These are phyloP conservation scores for Clonostachys rosea DNA, from an alignment of 2,329 filamentous ascomycete species.

Conservation along the genomic window DNA sequence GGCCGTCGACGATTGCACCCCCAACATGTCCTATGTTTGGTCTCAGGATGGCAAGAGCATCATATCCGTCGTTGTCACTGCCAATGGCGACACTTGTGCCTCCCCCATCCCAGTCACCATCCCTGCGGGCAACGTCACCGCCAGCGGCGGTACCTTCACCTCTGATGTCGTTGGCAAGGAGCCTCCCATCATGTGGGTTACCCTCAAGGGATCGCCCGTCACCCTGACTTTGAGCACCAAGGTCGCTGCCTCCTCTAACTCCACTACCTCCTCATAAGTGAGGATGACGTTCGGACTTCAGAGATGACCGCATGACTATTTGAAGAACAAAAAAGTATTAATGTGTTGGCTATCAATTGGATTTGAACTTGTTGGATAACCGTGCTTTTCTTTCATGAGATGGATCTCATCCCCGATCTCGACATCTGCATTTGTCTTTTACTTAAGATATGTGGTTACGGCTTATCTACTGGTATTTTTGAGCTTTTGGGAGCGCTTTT, in stretches of 20 bases:
- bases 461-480: too few species aligned
- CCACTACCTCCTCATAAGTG: neutral
- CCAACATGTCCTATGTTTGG: conserved; percentile 39
- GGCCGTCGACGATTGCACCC: conserved; percentile 45
- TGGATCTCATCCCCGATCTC: too few species aligned
- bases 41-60: conserved; percentile 35
- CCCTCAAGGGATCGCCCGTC: conserved; percentile 35
- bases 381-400: too few species aligned
- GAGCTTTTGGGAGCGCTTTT: too few species aligned
- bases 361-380: too few species aligned
- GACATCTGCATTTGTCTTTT: too few species aligned
- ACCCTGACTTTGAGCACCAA: conserved; percentile 24
- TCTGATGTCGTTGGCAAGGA: conserved; percentile 50
- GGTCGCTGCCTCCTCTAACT: neutral
- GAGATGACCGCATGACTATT: too few species aligned
- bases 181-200: conserved; percentile 44
- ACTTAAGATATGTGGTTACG: too few species aligned
- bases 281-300: too few species aligned
- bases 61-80: conserved; percentile 41
- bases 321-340: too few species aligned
- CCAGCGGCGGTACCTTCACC: conserved; percentile 30
- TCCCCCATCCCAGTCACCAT: conserved; percentile 50
- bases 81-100: conserved; percentile 42
- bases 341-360: too few species aligned
- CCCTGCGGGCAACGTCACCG: conserved; percentile 32